Conservation (phyloP, 1,284 basidiomycete species). For the Rhodotorula glutinis region DNA sequence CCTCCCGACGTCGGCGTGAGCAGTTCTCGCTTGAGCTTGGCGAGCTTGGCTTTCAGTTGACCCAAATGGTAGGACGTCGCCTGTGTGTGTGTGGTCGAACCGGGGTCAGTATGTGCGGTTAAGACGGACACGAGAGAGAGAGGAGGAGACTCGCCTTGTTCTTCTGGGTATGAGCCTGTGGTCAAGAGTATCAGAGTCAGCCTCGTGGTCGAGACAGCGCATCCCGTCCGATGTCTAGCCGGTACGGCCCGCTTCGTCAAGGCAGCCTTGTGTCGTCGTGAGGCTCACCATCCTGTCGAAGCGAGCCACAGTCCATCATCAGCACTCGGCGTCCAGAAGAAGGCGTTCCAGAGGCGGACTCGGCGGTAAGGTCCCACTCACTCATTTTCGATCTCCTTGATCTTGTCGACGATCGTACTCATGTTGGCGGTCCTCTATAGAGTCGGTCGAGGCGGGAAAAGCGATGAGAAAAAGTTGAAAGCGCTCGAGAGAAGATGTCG, state of each 20-base stretch:
- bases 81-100: neutral
- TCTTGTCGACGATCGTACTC: slow-evolving; percentile 11
- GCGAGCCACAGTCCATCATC: slow-evolving; percentile 49
- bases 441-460: neutral
- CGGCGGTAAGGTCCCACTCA: slow-evolving; percentile 19
- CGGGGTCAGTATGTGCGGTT: neutral
- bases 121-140: too few relatives aligned
- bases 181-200: neutral
- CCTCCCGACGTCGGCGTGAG: slow-evolving; percentile 75
- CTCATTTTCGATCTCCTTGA: slow-evolving; percentile 96
- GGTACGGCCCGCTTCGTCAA: too few relatives aligned
- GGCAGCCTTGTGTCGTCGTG: neutral
- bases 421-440: neutral
- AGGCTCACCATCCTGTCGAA: slow-evolving; percentile 11
- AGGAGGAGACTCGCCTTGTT: slow-evolving; percentile 64
- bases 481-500: too few relatives aligned
- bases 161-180: slow-evolving; percentile 70
- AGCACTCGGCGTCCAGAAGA: slow-evolving; percentile 16
- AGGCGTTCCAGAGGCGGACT: slow-evolving; percentile 3
- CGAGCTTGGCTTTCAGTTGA: slow-evolving; percentile 94
- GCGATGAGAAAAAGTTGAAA: neutral
- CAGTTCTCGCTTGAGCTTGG: slow-evolving; percentile 92
- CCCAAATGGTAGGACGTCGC: slow-evolving; percentile 56
- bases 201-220: neutral
- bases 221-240: neutral